phyloP scores from a whole-genome alignment of 352 stramenopile genomes.

The Globisporangium paddicum region DNA sequence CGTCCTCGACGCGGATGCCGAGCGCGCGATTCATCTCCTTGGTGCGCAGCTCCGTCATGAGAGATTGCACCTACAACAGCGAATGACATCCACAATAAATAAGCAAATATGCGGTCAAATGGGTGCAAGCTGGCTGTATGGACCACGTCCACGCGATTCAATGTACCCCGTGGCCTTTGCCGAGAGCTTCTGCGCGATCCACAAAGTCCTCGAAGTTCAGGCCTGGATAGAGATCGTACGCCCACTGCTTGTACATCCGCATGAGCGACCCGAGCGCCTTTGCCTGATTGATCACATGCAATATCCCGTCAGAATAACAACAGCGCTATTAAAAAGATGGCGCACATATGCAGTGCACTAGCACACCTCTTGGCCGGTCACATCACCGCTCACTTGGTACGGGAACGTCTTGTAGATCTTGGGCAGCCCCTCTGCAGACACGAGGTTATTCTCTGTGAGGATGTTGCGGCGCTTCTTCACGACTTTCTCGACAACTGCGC shows the following conservation, averaged over 20 bases:
- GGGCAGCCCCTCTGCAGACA: slow-evolving; percentile 57
- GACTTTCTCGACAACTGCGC: slow-evolving; percentile 3
- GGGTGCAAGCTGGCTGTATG: background rate
- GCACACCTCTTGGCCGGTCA: slow-evolving; percentile 53
- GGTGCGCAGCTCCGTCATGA: slow-evolving; percentile 52
- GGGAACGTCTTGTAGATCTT: slow-evolving; percentile 72
- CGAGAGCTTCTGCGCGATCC: slow-evolving; percentile 51
- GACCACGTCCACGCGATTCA: background rate
- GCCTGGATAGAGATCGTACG: slow-evolving; percentile 74
- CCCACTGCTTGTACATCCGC: slow-evolving; percentile 85
- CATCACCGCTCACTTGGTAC: slow-evolving; percentile 49
- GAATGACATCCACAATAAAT: background rate
- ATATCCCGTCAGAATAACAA: background rate
- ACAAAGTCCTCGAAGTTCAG: slow-evolving; percentile 85
- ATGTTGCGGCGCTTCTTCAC: slow-evolving; percentile 47
- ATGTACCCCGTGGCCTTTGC: slow-evolving; percentile 40
- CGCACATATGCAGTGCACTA: background rate
- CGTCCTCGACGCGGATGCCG: slow-evolving; percentile 11
- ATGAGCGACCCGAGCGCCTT: slow-evolving; percentile 62
- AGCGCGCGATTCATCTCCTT: slow-evolving; percentile 46
- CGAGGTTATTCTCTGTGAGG: slow-evolving; percentile 59
- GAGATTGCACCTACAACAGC: slow-evolving; percentile 36
- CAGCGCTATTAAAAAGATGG: background rate
- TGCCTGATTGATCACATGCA: slow-evolving; percentile 21
- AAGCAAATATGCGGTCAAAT: background rate